Base-by-base conservation (phyloP, 2,329 filamentous ascomycete genomes). In the Ustulina deusta region DNA sequence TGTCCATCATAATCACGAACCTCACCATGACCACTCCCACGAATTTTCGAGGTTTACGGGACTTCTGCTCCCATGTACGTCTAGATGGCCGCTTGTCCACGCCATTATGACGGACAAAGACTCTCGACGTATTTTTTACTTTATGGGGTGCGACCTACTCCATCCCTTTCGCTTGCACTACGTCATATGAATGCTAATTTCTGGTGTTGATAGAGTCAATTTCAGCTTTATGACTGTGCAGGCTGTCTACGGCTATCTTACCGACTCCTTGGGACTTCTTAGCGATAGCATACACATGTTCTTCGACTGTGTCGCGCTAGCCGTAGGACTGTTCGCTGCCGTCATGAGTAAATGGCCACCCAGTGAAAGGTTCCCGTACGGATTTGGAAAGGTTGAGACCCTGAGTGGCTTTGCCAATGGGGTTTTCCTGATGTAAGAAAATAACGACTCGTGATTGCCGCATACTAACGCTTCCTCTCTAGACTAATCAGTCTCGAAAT, bases 231-330 rank as follows among this genome's bases (percentile, higher is more conserved):
- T 99, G 96, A 83, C 92, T 38, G 89, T 99, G 1, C 96, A 99
- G 76, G 92, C 94, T 46, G 93, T 95, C 69, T 99, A 99, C 76
- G 96, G 96, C 56, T 97, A 96, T 74, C 82, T 96, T 11, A 98
- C 94, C 3, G 94, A 97, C 73, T 99, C 96, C 0, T 83, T 99
- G 5, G 96, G 96, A 2, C 85, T 99, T n/a, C 87, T 99, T 20
- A 97, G 94, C 73, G 96, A 99, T 80, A 98, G 94, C 75, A 96
- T 99, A 70, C 96, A 99, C 81, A 99, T 99, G 96, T 95, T 99
- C 76, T 98, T 99, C 75, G 96, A 99, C 80, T 99, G 96, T 73
- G 90, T 97, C 40, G 96, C 95, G 22, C 86, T 99, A 32, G 89
- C 93, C 1, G 94, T 99, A 40, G 96, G 96, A 11, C 84, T 99